Percentiles rank a stretch among this genome's conserved stretches.
Conservation (phyloP, 306 rosid species). For the Parietaria judaica region DNA sequence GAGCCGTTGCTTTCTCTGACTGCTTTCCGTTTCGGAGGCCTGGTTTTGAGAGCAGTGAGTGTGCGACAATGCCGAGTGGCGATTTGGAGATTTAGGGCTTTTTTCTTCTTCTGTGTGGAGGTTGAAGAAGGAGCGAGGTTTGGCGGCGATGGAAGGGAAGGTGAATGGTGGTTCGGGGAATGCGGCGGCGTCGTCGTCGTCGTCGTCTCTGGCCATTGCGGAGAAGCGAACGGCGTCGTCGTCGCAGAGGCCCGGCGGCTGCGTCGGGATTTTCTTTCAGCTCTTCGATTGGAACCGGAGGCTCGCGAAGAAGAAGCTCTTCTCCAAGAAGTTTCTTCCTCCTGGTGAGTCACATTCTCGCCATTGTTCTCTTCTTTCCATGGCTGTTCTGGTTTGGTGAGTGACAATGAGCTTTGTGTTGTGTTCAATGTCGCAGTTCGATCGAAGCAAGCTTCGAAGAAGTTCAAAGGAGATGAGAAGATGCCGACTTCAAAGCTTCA, state of each 20-base stretch:
- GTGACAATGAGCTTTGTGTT: too few species aligned
- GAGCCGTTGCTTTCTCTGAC: slow-evolving; percentile 5
- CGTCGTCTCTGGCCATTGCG: slow-evolving; percentile 49
- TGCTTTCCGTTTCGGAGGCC: neutral
- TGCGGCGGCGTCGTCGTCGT: too few species aligned
- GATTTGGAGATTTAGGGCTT: slow-evolving; percentile 1
- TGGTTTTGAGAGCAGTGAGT: slow-evolving; percentile 8
- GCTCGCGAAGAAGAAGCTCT: slow-evolving; percentile 73
- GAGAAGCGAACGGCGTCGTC: slow-evolving; percentile 48
- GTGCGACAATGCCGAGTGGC: slow-evolving; percentile 22
- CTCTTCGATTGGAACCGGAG: slow-evolving; percentile 85
- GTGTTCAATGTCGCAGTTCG: slow-evolving; percentile 38
- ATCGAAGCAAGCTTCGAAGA: slow-evolving; percentile 39
- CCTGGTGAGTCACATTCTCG: slow-evolving; percentile 42
- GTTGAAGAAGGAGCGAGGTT: neutral
- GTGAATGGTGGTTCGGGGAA: slow-evolving; percentile 54
- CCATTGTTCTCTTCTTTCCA: neutral
- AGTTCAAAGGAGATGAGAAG: slow-evolving; percentile 65
- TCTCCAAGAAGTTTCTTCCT: slow-evolving; percentile 71
- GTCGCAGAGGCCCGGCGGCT: slow-evolving; percentile 62
- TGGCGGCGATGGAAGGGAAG: slow-evolving; percentile 18
- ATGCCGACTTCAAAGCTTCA: slow-evolving; percentile 69
- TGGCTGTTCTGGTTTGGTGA: too few species aligned
- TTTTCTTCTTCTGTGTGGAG: too few species aligned
- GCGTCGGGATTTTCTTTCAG: slow-evolving; percentile 83